Base-by-base conservation (phyloP, 1,139 yeast genomes). In the Protomyces macrosporus region DNA sequence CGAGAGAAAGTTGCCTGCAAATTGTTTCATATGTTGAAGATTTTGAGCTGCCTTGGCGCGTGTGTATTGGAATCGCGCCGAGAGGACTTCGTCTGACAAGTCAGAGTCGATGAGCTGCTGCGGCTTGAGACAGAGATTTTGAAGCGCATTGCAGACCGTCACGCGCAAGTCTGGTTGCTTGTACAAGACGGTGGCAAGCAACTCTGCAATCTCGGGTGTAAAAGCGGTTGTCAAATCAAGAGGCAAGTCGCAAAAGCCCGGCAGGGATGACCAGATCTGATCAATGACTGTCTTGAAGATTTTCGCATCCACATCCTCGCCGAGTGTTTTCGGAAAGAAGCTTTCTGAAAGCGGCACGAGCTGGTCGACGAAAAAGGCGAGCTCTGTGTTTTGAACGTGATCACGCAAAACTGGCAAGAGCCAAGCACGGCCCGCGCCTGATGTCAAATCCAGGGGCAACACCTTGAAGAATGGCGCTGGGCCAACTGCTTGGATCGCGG, bases 261-360 rank as follows among this genome's bases (percentile, higher is more conserved):
- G 97, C 67, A 93, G 78, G 67, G 91, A 79, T 1, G 96, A 85
- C 97, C 98, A 91, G 58, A 90, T 80, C 78, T 93, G 99, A 72
- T 76, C 71, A 42, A 63, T 62, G 7, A 65, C 60, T 9, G 65
- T 6, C 70, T 65, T 34, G 70, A 71, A 39, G 71, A 64, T 70
- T 65, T 75, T 77, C 53, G 77, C 73, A 37, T 80, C 75, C 59
- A 81, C 75, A 14, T 66, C 60, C 12, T 37, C 65, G 23, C 61
- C 64, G 1, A 71, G 71, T 55, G 83, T 76, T 68, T 82, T 82
- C 3, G 75, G 75, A 64, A 77, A 80, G 69, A 91, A 88, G 67
- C 82, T 78, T 45, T 82, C 83, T 55, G 83, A 83, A 55, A 85
- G 75, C 39, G 98, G 97, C 37, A 88, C 76, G 65, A 95, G 81